Conservation (phyloP, 345 rosid genomes). For the Boechera divaricarpa region DNA sequence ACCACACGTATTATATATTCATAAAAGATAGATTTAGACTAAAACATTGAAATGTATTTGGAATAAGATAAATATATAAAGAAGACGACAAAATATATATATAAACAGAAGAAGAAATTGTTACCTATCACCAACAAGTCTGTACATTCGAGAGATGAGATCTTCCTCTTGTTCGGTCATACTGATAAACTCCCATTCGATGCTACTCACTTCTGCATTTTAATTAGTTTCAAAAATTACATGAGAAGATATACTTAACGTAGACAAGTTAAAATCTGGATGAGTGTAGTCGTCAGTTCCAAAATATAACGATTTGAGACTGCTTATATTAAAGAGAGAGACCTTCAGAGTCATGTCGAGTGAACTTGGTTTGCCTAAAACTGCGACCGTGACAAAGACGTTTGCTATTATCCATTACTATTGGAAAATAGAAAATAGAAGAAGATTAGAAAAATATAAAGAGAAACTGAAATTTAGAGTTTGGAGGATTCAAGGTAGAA, state of each 20-base stretch:
- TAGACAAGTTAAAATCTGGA: not conserved
- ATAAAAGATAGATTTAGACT: not conserved
- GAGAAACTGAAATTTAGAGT: not conserved
- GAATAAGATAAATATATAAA: not conserved
- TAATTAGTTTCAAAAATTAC: not conserved
- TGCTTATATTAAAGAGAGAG: not conserved
- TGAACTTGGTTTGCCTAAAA: conserved; percentile 20
- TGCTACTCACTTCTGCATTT: conserved; percentile 62
- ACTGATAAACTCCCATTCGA: conserved; percentile 59
- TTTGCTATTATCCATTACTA: conserved; percentile 29
- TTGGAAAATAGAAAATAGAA: not conserved
- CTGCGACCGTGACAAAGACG: conserved; percentile 8
- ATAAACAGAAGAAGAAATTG: not conserved
- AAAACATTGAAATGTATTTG: not conserved
- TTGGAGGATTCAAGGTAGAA: conserved; percentile 22
- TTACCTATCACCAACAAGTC: conserved; percentile 66
- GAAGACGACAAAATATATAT: not conserved
- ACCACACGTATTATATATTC: not conserved
- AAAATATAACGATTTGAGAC: not conserved
- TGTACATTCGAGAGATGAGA: conserved; percentile 67
- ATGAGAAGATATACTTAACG: not conserved
- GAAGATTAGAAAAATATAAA: not conserved
- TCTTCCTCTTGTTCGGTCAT: conserved; percentile 72
- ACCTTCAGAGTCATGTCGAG: conserved; percentile 43
- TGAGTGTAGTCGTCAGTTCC: not conserved